A percentile compares a stretch with the other conserved stretches of the same genome.
Conservation (phyloP, 2,329 filamentous ascomycete genomes). For the Claviceps citrina region DNA sequence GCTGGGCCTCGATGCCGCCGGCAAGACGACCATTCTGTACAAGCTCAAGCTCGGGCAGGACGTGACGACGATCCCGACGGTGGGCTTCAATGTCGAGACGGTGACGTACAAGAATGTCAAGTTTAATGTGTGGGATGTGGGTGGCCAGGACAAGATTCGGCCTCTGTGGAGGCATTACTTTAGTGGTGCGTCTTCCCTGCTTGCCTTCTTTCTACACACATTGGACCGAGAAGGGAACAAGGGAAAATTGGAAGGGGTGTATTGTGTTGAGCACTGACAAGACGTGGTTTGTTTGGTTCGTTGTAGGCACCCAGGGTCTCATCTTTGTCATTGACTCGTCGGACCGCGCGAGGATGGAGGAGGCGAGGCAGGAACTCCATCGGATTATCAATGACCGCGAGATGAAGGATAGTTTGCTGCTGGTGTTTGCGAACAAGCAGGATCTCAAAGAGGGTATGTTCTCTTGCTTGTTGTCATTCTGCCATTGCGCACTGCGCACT, state of each 20-base stretch:
- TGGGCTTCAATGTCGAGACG: constrained; percentile 99
- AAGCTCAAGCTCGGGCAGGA: constrained; percentile 99
- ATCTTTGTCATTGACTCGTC: constrained; percentile 98
- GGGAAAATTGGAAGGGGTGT: no score
- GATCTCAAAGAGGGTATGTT: constrained; percentile 80
- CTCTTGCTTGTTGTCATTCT: no score
- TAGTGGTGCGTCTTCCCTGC: constrained; percentile 32
- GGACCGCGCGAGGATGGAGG: constrained; percentile 88
- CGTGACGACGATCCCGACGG: constrained; percentile 97
- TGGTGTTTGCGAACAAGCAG: constrained; percentile 99
- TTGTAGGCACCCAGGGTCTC: constrained; percentile 94
- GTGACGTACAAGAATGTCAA: constrained; percentile 99
- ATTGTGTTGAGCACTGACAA: constrained; percentile 48
- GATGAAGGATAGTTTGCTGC: constrained; percentile 86
- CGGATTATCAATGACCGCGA: constrained; percentile 98
- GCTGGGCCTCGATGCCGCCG: constrained; percentile 97
- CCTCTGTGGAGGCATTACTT: constrained; percentile 99
- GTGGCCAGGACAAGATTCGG: constrained; percentile 99
- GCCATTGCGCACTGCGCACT: background rate
- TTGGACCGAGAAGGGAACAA: no score
- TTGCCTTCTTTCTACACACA: background rate
- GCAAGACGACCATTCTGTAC: constrained; percentile 99
- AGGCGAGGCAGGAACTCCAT: constrained; percentile 95
- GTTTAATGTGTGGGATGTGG: constrained; percentile 99
- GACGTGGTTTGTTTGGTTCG: no score